A percentile compares a stretch with the other conserved stretches of the same genome.
Evolutionary conservation across 106 monocot species (phyloP).

Genomic region (Amphibolis antarctica): DNA sequence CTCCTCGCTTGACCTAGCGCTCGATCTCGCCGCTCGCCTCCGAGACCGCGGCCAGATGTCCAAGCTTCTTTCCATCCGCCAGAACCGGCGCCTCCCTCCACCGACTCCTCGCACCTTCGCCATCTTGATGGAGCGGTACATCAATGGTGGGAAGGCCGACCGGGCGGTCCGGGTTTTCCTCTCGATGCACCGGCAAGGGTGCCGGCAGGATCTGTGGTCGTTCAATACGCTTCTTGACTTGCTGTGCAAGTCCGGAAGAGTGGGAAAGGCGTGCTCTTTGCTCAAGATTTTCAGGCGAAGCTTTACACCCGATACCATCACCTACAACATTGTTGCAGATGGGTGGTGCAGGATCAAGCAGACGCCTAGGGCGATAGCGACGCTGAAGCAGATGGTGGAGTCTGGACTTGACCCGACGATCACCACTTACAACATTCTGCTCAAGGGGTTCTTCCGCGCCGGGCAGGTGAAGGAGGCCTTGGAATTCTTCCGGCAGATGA

Average conservation of each 20-base stretch:
- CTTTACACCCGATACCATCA: constrained; percentile 48
- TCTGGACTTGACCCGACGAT: constrained; percentile 50
- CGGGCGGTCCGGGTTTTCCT: constrained; percentile 68
- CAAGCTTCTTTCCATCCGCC: constrained; percentile 23
- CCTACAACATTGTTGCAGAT: constrained; percentile 72
- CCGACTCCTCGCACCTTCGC: constrained; percentile 52
- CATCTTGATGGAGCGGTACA: constrained; percentile 55
- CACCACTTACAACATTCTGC: constrained; percentile 64
- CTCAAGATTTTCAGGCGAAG: constrained; percentile 31
- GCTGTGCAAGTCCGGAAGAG: constrained; percentile 62
- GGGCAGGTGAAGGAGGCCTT: constrained; percentile 45
- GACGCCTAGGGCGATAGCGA: constrained; percentile 42
- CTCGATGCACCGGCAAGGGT: constrained; percentile 48
- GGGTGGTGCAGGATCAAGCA: constrained; percentile 71
- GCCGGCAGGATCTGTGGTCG: constrained; percentile 29
- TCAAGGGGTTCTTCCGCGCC: constrained; percentile 68
- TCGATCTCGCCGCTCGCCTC: constrained; percentile 49
- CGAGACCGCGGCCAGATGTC: constrained; percentile 26
- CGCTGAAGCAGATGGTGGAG: constrained; percentile 65
- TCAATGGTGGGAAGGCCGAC: constrained; percentile 51
- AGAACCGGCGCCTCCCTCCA: background rate
- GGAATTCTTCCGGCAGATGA: constrained; percentile 74
- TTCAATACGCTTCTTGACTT: constrained; percentile 80
- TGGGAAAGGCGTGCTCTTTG: constrained; percentile 54
- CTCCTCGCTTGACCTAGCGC: constrained; percentile 38